phyloP scores from a whole-genome alignment of 805 yeast species.

The Barnettozyma botsteinii region DNA sequence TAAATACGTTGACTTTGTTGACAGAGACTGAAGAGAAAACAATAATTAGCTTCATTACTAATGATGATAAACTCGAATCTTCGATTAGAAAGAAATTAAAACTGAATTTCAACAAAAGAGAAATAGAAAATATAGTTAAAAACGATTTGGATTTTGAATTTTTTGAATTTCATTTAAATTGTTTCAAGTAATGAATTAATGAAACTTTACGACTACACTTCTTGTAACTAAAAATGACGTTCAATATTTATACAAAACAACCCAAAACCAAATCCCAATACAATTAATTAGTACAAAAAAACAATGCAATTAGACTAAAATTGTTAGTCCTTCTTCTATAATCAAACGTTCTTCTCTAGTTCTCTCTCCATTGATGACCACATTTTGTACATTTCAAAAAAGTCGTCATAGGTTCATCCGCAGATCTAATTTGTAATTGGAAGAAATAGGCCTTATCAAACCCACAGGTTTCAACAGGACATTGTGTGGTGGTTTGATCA shows the following conservation, averaged over 20 bases:
- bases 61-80: too few relatives aligned
- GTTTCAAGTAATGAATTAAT: neutral
- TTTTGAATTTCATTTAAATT: neutral
- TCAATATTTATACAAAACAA: too few relatives aligned
- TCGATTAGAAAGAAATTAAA: neutral
- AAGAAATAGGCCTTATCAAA: constrained; percentile 91
- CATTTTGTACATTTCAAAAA: constrained; percentile 93
- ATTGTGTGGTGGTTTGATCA: constrained; percentile 89
- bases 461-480: constrained; percentile 85
- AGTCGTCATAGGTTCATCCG: constrained; percentile 99
- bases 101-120: neutral
- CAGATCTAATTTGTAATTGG: constrained; percentile 94
- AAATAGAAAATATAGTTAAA: neutral
- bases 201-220: too few relatives aligned
- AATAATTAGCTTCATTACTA: neutral
- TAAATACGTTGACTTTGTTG: neutral
- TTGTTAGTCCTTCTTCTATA: too few relatives aligned
- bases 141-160: constrained; percentile 1
- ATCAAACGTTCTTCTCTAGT: constrained; percentile 33
- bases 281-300: too few relatives aligned
- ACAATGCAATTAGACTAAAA: too few relatives aligned
- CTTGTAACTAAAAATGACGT: too few relatives aligned
- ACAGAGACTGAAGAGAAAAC: neutral
- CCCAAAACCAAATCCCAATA: too few relatives aligned
- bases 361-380: constrained; percentile 95